These are phyloP conservation scores for Gossypium longicalyx DNA, from an alignment of 345 rosid genomes.

Conservation along the genomic window DNA sequence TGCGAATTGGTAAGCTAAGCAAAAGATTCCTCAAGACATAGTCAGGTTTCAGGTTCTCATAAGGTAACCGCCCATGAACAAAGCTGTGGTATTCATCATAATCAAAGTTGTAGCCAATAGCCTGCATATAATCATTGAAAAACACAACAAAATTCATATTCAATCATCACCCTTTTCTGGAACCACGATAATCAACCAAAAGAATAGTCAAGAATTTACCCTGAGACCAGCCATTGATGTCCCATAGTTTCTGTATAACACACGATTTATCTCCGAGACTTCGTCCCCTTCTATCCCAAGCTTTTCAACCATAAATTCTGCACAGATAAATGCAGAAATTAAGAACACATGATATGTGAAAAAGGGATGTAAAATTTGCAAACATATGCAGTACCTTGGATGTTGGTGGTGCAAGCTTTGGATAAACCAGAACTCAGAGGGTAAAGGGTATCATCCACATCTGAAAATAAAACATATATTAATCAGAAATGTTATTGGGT, in stretches of 20 bases:
- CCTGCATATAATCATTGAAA: slow-evolving; percentile 37
- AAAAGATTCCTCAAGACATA: slow-evolving; percentile 67
- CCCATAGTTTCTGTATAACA: slow-evolving; percentile 70
- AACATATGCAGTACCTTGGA: slow-evolving; percentile 35
- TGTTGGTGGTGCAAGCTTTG: slow-evolving; percentile 43
- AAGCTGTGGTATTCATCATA: slow-evolving; percentile 71
- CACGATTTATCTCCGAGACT: slow-evolving; percentile 45
- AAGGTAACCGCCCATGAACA: slow-evolving; percentile 83
- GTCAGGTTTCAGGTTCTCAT: slow-evolving; percentile 74
- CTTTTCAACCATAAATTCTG: slow-evolving; percentile 66
- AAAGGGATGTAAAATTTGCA: neutral
- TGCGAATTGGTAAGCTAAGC: slow-evolving; percentile 56
- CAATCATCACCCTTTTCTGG: neutral
- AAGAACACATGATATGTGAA: neutral
- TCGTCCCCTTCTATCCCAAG: slow-evolving; percentile 64
- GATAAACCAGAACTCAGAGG: slow-evolving; percentile 57
- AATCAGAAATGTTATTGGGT: neutral
- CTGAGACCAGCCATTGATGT: slow-evolving; percentile 93
- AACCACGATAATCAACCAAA: neutral
- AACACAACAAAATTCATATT: neutral
- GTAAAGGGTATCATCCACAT: slow-evolving; percentile 76
- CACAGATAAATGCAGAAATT: neutral
- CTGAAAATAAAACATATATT: slow-evolving; percentile 20
- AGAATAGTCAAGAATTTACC: slow-evolving; percentile 34
- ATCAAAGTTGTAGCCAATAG: slow-evolving; percentile 74